Percentiles rank a stretch among this genome's conserved stretches.
phyloP scores from a whole-genome alignment of 352 stramenopile species.

The Phytopythium mirpurense region DNA sequence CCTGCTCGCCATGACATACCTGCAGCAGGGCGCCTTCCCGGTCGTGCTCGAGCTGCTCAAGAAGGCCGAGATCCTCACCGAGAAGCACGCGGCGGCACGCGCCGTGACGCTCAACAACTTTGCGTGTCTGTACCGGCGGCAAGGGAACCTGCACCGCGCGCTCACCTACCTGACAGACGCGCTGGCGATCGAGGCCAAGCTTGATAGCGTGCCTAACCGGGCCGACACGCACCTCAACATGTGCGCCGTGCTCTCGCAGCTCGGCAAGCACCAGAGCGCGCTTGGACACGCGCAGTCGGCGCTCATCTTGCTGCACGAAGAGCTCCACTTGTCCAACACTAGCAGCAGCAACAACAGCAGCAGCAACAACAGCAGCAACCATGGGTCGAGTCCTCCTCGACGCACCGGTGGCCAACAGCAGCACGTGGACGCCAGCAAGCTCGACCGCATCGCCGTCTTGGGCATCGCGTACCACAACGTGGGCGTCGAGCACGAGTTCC shows the following conservation, averaged over 20 bases:
- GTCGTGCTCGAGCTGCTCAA: constrained; percentile 91
- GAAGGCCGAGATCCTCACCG: constrained; percentile 93
- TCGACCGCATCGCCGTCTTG: constrained; percentile 89
- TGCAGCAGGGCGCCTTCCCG: constrained; percentile 92
- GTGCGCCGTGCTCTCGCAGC: constrained; percentile 91
- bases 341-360: constrained; percentile 8
- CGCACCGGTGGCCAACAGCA: not conserved
- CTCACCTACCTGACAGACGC: constrained; percentile 91
- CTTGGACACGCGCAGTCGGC: constrained; percentile 90
- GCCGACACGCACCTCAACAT: constrained; percentile 95
- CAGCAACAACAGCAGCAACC: constrained; percentile 12
- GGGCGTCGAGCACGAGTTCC: constrained; percentile 93
- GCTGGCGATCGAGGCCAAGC: constrained; percentile 87
- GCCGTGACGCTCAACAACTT: constrained; percentile 95
- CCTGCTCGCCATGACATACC: constrained; percentile 93
- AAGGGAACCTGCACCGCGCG: constrained; percentile 88
- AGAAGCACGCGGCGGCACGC: constrained; percentile 69
- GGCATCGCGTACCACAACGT: constrained; percentile 95
- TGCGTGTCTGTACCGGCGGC: constrained; percentile 90
- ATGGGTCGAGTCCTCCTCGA: constrained; percentile 8
- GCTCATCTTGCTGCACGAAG: constrained; percentile 91
- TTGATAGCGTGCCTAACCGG: constrained; percentile 85
- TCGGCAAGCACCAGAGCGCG: constrained; percentile 87
- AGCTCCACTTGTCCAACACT: constrained; percentile 57
- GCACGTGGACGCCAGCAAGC: constrained; percentile 34